Base-by-base conservation (phyloP, 495 filamentous ascomycete species). In the Aspergillus bridgeri region DNA sequence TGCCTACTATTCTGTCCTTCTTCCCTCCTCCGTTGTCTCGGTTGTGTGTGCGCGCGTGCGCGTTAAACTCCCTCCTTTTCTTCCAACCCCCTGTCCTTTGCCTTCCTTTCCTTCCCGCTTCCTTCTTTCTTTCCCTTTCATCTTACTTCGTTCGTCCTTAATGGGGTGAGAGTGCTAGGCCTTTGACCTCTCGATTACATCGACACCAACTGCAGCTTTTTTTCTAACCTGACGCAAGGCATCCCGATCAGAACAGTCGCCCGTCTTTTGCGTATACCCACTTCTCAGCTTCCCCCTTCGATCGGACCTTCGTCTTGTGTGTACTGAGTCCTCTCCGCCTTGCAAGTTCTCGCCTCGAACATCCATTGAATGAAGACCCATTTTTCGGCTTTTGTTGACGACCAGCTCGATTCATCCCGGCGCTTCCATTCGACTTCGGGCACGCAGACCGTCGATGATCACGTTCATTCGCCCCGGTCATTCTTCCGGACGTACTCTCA, bases 361-460 rank as follows among this genome's bases (percentile, higher is more conserved):
- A 47, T 21, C 13, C 42, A 17, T 59, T 66, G 69, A 60, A 69
- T 70, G 69, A 66, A 60, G 57, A 50, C 53, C 56, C 42, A 56
- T 48, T 59, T 56, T 43, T 29, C 49, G 49, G 18, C 42, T 53
- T 49, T 54, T 42, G 22, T 54, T 57, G 51, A 43, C 54, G 42
- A 53, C 63, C 60, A 38, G 17, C 21, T 24, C 51, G 46, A 21
- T 54, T 52, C 19, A 8, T 49, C 25, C 17, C 17, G 50, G 46
- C 48, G 42, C 38, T 25, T 38, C 44, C 58, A 60, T 69, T 67
- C 48, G 63, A 64, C 65, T 58, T 57, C 63, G 56, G 59, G 58
- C 52, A 62, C 65, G 61, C 64, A 68, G 61, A 59, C 60, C 52
- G 69, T 71, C 72, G 73, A 75, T 77, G 72, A 67, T 66, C 52